A percentile compares a stretch with the other conserved stretches of the same genome.
These are phyloP conservation scores for Cenchrus americanus DNA, from an alignment of 176 grass and related monocot species.

Conservation along the genomic window DNA sequence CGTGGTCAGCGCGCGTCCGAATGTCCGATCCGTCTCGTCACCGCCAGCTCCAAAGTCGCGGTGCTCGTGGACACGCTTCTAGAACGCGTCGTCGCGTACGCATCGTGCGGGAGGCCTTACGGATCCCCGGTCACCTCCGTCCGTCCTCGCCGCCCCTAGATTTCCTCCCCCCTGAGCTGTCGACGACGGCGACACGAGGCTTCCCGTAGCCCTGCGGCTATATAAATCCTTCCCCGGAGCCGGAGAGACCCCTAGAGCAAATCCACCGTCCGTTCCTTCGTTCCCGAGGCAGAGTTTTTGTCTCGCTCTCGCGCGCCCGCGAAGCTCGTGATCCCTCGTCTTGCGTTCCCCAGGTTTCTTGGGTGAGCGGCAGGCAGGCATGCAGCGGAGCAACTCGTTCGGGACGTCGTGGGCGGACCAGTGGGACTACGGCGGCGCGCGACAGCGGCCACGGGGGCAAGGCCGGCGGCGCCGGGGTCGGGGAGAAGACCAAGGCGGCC, in stretches of 20 bases:
- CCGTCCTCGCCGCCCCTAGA: background rate
- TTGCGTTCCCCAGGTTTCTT: background rate
- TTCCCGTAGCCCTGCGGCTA: background rate
- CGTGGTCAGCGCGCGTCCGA: constrained; percentile 15
- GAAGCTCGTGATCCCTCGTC: no score
- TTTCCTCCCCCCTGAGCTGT: constrained; percentile 9
- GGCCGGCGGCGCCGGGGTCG: constrained; percentile 18
- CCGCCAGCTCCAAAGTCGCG: background rate
- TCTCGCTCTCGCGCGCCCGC: background rate
- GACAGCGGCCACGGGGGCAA: background rate
- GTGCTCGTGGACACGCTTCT: background rate
- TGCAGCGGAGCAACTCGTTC: constrained; percentile 60
- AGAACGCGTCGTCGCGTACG: constrained; percentile 13
- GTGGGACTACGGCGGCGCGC: constrained; percentile 62
- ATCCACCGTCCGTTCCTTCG: background rate
- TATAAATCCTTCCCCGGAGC: background rate
- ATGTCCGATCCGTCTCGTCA: background rate
- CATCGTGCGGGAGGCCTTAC: constrained; percentile 15
- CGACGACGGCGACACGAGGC: background rate
- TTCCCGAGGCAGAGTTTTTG: background rate
- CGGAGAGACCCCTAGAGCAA: constrained; percentile 2
- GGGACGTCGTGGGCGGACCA: constrained; percentile 93
- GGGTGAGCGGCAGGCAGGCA: background rate
- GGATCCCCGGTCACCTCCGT: no score
- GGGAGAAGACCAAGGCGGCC: constrained; percentile 64